A percentile compares a stretch with the other conserved stretches of the same genome.
phyloP scores from a whole-genome alignment of 495 filamentous ascomycete species.

The Aspergillus incahuasiensis region DNA sequence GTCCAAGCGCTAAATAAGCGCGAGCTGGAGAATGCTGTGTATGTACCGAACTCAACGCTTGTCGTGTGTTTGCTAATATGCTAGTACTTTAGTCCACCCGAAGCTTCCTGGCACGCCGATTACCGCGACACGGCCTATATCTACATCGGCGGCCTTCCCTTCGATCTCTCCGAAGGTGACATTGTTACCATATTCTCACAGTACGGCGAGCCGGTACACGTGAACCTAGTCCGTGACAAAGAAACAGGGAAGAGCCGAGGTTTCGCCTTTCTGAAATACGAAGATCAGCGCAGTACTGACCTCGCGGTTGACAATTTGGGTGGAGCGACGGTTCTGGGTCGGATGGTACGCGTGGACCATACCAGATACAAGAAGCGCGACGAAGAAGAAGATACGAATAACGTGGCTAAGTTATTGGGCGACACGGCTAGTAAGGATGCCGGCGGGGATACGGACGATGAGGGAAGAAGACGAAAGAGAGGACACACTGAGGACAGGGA shows the following conservation, averaged over 20 bases:
- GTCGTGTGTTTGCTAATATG: conserved; percentile 11
- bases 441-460: conserved; percentile 29
- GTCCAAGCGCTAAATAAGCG: conserved; percentile 92
- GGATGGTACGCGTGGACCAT: conserved; percentile 85
- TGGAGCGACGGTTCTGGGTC: conserved; percentile 75
- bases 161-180: conserved; percentile 92
- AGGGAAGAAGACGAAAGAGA: conserved; percentile 41
- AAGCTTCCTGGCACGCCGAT: conserved; percentile 96
- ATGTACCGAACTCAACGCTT: conserved; percentile 12
- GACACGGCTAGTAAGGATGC: conserved; percentile 18
- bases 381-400: conserved; percentile 71
- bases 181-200: conserved; percentile 96
- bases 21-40: conserved; percentile 86
- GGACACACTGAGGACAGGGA: conserved; percentile 27
- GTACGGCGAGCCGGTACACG: conserved; percentile 86
- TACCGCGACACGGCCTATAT: conserved; percentile 96
- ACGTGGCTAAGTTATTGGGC: conserved; percentile 39
- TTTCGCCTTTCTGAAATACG: conserved; percentile 95
- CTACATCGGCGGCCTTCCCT: conserved; percentile 92
- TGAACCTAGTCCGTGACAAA: conserved; percentile 88
- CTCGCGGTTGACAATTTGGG: conserved; percentile 93
- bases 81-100: conserved; percentile 50
- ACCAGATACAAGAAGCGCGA: conserved; percentile 84
- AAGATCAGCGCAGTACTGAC: conserved; percentile 94
- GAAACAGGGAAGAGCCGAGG: conserved; percentile 92